Evolutionary conservation across 345 rosid genomes (phyloP).

Genomic region (Linum lewisii): DNA sequence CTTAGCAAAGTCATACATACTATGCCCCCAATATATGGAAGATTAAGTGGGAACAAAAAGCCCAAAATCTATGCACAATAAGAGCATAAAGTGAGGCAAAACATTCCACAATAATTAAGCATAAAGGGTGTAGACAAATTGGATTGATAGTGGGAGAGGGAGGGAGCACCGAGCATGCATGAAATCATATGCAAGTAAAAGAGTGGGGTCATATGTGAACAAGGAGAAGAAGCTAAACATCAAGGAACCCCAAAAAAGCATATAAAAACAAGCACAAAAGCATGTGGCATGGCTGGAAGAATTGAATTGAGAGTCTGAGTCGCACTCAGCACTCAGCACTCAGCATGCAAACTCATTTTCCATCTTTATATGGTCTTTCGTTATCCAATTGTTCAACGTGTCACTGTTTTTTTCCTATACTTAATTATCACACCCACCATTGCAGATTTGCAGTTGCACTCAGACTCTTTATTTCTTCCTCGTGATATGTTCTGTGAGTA

Average conservation of each 20-base stretch:
- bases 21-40: too few relatives aligned
- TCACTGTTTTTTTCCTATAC: neutral
- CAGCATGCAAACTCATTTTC: neutral
- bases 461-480: too few relatives aligned
- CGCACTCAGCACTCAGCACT: neutral
- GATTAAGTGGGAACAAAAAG: neutral
- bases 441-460: too few relatives aligned
- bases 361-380: constrained; percentile 15
- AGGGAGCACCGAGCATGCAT: constrained; percentile 19
- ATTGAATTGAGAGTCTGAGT: too few relatives aligned
- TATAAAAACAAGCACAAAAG: too few relatives aligned
- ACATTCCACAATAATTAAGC: constrained; percentile 3
- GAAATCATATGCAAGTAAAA: constrained; percentile 27
- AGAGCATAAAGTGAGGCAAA: neutral
- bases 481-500: too few relatives aligned
- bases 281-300: too few relatives aligned
- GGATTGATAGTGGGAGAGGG: neutral
- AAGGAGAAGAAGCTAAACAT: constrained; percentile 17
- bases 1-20: too few relatives aligned
- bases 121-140: neutral
- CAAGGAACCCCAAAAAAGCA: neutral
- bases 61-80: neutral
- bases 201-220: constrained; percentile 21
- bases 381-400: constrained; percentile 5
- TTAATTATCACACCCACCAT: neutral